Conservation (phyloP, 805 yeast genomes). For the Kluyveromyces siamensis region DNA sequence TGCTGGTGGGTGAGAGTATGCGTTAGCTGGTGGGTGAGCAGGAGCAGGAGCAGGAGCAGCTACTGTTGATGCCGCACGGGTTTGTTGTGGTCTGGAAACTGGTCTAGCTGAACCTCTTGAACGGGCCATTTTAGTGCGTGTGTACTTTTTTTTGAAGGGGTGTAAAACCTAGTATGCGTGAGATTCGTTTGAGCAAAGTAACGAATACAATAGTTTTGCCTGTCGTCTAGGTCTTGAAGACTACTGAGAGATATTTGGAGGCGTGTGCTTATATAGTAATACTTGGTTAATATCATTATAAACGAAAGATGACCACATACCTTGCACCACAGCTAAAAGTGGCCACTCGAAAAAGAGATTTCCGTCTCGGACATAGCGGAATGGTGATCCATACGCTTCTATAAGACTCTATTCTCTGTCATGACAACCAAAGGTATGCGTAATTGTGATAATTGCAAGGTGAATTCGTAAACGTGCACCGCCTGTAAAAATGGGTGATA, state of each 20-base stretch:
- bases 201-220: too few species aligned
- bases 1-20: slow-evolving; percentile 36
- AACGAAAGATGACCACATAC: not conserved
- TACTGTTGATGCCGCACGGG: slow-evolving; percentile 65
- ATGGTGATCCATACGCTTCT: not conserved
- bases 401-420: not conserved
- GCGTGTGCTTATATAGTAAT: too few species aligned
- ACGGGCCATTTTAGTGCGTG: slow-evolving; percentile 33
- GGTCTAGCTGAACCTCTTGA: slow-evolving; percentile 41
- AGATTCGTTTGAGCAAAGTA: too few species aligned
- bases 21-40: slow-evolving; percentile 32
- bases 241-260: too few species aligned
- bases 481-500: too few species aligned
- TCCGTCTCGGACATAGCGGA: not conserved
- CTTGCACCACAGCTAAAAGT: not conserved
- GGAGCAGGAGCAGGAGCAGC: slow-evolving; percentile 50
- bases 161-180: not conserved
- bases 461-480: too few species aligned
- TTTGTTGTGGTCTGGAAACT: slow-evolving; percentile 40
- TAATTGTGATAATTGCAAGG: not conserved
- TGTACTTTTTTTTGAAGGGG: not conserved
- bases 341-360: not conserved
- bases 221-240: too few species aligned
- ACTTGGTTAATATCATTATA: too few species aligned
- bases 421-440: not conserved